These are phyloP conservation scores for Metschnikowia matae DNA, from an alignment of 805 yeast genomes.

Conservation along the genomic window DNA sequence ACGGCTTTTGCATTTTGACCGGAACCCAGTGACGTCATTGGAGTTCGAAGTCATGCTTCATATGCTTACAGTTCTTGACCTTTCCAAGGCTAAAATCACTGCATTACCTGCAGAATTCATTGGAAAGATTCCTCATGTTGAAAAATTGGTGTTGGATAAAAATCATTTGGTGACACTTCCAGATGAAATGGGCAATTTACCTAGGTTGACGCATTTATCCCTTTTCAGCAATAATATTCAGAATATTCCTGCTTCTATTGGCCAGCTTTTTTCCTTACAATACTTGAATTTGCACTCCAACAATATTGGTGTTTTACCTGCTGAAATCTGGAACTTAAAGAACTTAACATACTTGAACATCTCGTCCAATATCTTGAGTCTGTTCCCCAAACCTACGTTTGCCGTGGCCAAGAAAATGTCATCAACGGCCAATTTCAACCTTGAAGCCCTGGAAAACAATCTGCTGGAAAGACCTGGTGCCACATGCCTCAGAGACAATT, in stretches of 20 bases:
- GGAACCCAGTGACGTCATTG: conserved; percentile 78
- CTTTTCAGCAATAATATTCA: conserved; percentile 72
- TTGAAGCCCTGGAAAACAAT: neutral
- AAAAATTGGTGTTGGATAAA: conserved; percentile 69
- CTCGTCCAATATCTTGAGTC: conserved; percentile 65
- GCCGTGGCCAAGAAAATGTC: conserved; percentile 31
- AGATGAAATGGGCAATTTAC: conserved; percentile 55
- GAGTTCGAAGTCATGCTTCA: conserved; percentile 50
- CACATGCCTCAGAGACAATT: conserved; percentile 42
- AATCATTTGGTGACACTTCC: conserved; percentile 82
- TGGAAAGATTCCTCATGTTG: conserved; percentile 58
- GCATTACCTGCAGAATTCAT: conserved; percentile 65
- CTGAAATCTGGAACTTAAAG: conserved; percentile 59
- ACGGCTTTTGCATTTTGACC: conserved; percentile 66
- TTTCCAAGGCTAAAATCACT: conserved; percentile 79
- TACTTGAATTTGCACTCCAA: conserved; percentile 79
- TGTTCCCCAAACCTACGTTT: conserved; percentile 52
- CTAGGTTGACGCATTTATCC: conserved; percentile 61
- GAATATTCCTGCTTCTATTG: conserved; percentile 62
- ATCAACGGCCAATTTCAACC: conserved; percentile 18
- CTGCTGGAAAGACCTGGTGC: neutral
- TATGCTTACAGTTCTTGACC: conserved; percentile 64
- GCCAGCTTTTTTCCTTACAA: conserved; percentile 54
- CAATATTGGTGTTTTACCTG: conserved; percentile 66
- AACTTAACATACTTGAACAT: conserved; percentile 60